phyloP scores from a whole-genome alignment of 176 grass and related monocot genomes.

The Dactylis glomerata region DNA sequence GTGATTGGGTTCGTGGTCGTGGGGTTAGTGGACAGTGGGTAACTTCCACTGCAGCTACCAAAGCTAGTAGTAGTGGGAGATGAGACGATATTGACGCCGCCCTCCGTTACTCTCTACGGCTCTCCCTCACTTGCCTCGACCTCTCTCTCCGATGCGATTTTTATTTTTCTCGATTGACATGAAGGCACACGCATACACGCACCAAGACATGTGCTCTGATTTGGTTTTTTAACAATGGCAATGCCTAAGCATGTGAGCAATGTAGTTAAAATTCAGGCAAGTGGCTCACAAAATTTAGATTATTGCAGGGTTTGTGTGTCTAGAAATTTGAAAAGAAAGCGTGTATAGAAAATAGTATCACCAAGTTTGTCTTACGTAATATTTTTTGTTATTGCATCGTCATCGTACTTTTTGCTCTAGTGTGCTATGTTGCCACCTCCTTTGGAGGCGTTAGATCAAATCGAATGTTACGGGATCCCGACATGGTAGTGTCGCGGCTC shows the following conservation, averaged over 20 bases:
- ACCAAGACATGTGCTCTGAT: background rate
- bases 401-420: too few species aligned
- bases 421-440: too few species aligned
- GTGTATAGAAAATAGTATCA: too few species aligned
- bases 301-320: background rate
- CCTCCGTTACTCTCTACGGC: background rate
- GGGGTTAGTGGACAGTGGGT: conserved; percentile 45
- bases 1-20: conserved; percentile 32
- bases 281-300: background rate
- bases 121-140: background rate
- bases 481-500: too few species aligned
- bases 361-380: too few species aligned
- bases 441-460: too few species aligned
- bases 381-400: too few species aligned
- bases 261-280: too few species aligned
- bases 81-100: conserved; percentile 29
- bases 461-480: too few species aligned
- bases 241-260: too few species aligned
- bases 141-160: background rate
- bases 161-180: background rate
- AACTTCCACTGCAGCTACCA: conserved; percentile 29
- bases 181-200: background rate
- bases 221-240: too few species aligned
- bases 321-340: too few species aligned
- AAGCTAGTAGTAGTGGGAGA: conserved; percentile 52